These are phyloP conservation scores for Cercospora nicotianae DNA, from an alignment of 2,329 filamentous ascomycete species.

Conservation along the genomic window DNA sequence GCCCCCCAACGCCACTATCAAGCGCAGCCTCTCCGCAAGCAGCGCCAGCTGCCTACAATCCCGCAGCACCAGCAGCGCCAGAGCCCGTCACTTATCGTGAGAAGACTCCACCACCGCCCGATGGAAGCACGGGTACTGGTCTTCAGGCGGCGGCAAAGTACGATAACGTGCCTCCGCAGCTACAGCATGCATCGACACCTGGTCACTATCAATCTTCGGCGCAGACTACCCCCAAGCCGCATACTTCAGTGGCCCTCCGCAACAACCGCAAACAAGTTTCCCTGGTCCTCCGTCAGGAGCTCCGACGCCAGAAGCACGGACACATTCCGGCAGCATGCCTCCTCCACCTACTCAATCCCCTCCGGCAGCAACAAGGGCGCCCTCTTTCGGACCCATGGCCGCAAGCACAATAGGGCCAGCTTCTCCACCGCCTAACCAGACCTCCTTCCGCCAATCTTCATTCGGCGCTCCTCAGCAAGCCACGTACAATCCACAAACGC, in stretches of 20 bases:
- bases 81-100: constrained; percentile 71
- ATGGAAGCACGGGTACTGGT: constrained; percentile 56
- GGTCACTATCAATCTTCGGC: constrained; percentile 28
- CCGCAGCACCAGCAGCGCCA: constrained; percentile 72
- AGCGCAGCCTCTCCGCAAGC: constrained; percentile 25
- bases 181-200: constrained; percentile 32
- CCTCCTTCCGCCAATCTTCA: constrained; percentile 39
- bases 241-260: constrained; percentile 47
- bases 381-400: constrained; percentile 31
- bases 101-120: constrained; percentile 75
- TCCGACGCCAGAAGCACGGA: constrained; percentile 18
- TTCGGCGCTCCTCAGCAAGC: constrained; percentile 40
- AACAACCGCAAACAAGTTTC: constrained; percentile 20
- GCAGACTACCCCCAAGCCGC: constrained; percentile 34
- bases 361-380: constrained; percentile 21
- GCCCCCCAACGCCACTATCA: constrained; percentile 34
- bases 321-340: constrained; percentile 27
- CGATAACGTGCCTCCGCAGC: constrained; percentile 34
- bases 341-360: constrained; percentile 28
- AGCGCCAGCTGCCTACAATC: constrained; percentile 71
- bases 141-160: constrained; percentile 43
- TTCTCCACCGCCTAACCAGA: constrained; percentile 32
- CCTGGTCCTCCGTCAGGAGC: constrained; percentile 26
- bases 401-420: constrained; percentile 24
- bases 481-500: constrained; percentile 35